A percentile compares a stretch with the other conserved stretches of the same genome.
Conservation (phyloP, 768 basidiomycete genomes). For the Pisolithus tinctorius region DNA sequence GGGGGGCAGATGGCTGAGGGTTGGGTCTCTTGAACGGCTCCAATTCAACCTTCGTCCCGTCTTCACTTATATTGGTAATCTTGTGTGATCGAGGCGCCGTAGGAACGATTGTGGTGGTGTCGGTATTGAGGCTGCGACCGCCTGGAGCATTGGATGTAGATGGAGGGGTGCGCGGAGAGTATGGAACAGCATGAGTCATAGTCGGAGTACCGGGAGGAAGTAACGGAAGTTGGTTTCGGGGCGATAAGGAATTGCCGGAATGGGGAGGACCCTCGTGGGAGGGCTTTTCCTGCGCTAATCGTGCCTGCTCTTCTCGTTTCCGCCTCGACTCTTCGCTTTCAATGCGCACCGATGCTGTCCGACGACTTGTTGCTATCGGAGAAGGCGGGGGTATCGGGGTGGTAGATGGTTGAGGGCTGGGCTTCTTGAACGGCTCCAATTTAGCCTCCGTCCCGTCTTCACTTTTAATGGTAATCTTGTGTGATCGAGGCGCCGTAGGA, state of each 20-base stretch:
- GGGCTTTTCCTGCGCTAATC: too few species aligned
- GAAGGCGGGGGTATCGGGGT: slow-evolving; percentile 25
- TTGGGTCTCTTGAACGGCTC: slow-evolving; percentile 45
- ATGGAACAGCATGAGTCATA: slow-evolving; percentile 49
- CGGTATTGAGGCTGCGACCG: slow-evolving; percentile 46
- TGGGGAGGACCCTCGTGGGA: too few species aligned
- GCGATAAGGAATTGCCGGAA: too few species aligned
- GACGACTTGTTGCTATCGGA: slow-evolving; percentile 20
- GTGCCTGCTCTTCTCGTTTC: too few species aligned
- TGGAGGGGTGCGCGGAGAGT: slow-evolving; percentile 41
- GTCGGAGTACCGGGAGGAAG: slow-evolving; percentile 72
- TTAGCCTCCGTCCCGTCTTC: slow-evolving; percentile 60
- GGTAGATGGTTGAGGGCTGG: slow-evolving; percentile 34
- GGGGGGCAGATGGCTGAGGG: slow-evolving; percentile 33
- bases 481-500: slow-evolving; percentile 36
- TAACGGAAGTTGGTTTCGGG: too few species aligned
- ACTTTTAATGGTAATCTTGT: slow-evolving; percentile 51
- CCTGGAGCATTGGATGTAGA: slow-evolving; percentile 39
- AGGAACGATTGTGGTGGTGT: slow-evolving; percentile 64
- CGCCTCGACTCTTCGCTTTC: slow-evolving; percentile 55
- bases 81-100: slow-evolving; percentile 28
- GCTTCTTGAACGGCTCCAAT: slow-evolving; percentile 47
- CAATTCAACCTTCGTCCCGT: slow-evolving; percentile 60
- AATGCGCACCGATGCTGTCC: slow-evolving; percentile 44
- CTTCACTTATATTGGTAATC: slow-evolving; percentile 54